Base-by-base conservation (phyloP, 164 flowering plant species). In the Annona squamosa region DNA sequence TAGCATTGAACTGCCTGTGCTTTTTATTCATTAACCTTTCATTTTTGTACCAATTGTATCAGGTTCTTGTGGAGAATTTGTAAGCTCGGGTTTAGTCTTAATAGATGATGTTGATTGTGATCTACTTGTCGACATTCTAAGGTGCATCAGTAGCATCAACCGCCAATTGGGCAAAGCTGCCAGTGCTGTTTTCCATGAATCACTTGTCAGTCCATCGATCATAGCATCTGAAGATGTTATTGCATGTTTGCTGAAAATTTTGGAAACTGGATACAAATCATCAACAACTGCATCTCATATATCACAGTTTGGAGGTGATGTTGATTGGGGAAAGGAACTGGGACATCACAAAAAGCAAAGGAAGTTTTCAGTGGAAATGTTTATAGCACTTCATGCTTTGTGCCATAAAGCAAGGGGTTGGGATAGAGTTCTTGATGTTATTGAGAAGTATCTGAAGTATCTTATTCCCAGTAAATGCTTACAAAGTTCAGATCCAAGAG, bases 161-260 rank as follows among this genome's bases (percentile, higher is more conserved):
- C 92, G 82, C 70, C 97, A 86, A 71, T 75, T 92, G 74, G 98
- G 99, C 46, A 88, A 83, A 86, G 80, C 88, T 77, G 86, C 91
- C 72, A 80, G 90, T 46, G 84, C 87, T 71, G 75, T 90, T 72
- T 84, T 87, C 70, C 93, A 90, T 76, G 97, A 93, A 76, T 84
- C 91, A 69, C 82, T 88, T 74, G 75, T 85, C 44, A 81, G 82
- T 72, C 70, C 76, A 74, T 81, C 81, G 18, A 63, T 68, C 59
- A 68, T 84, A 44, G 78, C 91, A 44, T 83, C 84, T 77, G 96
- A 89, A 70, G 99, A 93, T 63, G 77, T 89, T 76, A 68, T 89
- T 62, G 79, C 85, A 71, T 75, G 83, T 69, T 74, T 91, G 46
- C 75, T 93, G 76, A 95, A 91, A 86, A 79, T 86, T 73, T 78